Evolutionary conservation across 2,329 filamentous ascomycete genomes (phyloP), one percentile per base, ranked within the genome.

Genomic region (Aspergillus ibericus): DNA sequence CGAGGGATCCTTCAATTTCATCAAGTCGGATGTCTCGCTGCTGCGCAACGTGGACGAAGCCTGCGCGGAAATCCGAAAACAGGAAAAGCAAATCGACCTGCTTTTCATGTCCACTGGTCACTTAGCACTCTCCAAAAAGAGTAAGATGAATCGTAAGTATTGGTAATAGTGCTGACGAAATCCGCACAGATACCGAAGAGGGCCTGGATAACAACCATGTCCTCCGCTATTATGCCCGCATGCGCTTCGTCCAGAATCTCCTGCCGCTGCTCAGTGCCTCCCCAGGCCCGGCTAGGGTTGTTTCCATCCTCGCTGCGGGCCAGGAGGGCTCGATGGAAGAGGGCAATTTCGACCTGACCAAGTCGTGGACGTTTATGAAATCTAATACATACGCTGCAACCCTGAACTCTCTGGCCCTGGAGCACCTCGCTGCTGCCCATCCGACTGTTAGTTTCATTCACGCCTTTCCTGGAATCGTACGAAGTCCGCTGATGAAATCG

Each of bases 211-310:
- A 79, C 27, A 77, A 80, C 32, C 77, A 80, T 22, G 77, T 81
- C 7, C 76, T 88, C 15, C 75, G 77, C 18, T 83, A 82, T 71
- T 87, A 88, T 71, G 78, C 82, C 4, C 85, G 85, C 18, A 78
- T 82, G 61, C 83, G 83, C 38, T 83, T 87, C 65, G 77, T 82
- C 12, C 58, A 78, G 46, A 85, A 86, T 55, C 78, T 89, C 0
- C 80, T 87, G 8, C 85, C 86, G 0, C 76, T 82, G 0, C 76
- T 89, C 2, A 73, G 75, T 10, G 68, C 66, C n/a, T 78, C 83
- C 0, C 64, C 76, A 0, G 61, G 72, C 5, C 75, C 85, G 22
- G 78, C 81, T 0, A 82, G 85, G 8, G 82, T 86, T 8, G 77
- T 87, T 22, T 81, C 74, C n/a, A 78, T 87, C n/a, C 72, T 83